Evolutionary conservation across 1,284 basidiomycete species (phyloP), one percentile per base, ranked within the genome.

Genomic region (Ustilago xerochloae): DNA sequence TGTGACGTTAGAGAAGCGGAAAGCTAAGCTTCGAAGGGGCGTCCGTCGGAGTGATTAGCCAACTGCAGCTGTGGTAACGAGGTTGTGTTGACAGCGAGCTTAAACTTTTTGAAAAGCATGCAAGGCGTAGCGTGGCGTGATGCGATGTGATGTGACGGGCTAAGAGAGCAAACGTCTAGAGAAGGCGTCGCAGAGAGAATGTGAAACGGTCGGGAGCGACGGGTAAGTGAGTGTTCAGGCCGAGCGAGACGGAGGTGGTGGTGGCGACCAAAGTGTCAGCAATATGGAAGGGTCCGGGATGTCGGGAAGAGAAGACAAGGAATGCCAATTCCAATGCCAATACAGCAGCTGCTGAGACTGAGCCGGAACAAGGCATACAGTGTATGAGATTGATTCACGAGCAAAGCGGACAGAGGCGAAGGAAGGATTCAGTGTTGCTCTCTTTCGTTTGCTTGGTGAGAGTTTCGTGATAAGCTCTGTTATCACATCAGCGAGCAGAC

Each of bases 211-310:
- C n/a, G 7, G 7, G n/a, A 39, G n/a, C 8, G n/a, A 39, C 38
- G n/a, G n/a, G n/a, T 18, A 39, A 7, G 15, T 16, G 8, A 20
- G 35, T 9, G 8, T 16, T 12, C 6, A 18, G n/a, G n/a, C 20
- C n/a, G 38, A n/a, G n/a, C n/a, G n/a, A n/a, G n/a, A n/a, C n/a
- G 12, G 18, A 9, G 35, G 18, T 12, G 35, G 8, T 16, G 8
- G 9, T 26, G 22, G 8, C 22, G 28, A 26, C 16, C 4, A 26
- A 18, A 46, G 24, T 20, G 8, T 46, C 22, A 46, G 28, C 6
- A 18, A 16, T 16, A 35, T 9, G 46, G 35, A 49, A 54, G 59
- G 51, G 59, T 49, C 51, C 51, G 46, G 46, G 46, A 48, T 29
- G 46, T 48, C 46, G 30, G 26, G 30, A 29, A 4, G 18, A 20